Evolutionary conservation across 352 stramenopile genomes (phyloP), one percentile per base, ranked within the genome.

Genomic region (Globisporangium apiculatum): DNA sequence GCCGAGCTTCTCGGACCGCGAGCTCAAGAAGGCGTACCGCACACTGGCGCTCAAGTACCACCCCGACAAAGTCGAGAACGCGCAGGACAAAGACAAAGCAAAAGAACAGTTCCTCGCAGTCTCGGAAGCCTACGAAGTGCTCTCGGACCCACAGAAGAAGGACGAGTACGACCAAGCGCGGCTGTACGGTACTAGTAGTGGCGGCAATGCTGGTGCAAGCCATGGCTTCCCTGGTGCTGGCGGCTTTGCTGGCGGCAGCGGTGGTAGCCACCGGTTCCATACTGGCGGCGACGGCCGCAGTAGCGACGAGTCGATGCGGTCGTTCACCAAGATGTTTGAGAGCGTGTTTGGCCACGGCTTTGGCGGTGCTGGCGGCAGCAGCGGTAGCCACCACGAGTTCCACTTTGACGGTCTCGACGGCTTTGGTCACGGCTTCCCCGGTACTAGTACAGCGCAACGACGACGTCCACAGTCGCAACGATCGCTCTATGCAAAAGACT

Each of bases 41-140:
- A 94, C 89, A 57, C 65, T 97, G 48, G 87, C 89, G 54, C 73
- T 97, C 54, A 93, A 96, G 71, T 88, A 82, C 68, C 89, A 97
- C 58, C 89, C 89, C 8, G 89, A 97, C 63, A 96, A 96, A 62
- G 64, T 75, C 0, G 79, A 89, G 36, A 91, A 94, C 56, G 73
- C 76, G 6, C 71, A 86, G 41, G 85, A 94, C 49, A 87, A 95
- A 52, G 87, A 96, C 43, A 47, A 62, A 10, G 87, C 90, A n/a
- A 91, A 94, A 51, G 73, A 94, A 54, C 94, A 93, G 65, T 98
- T 98, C 62, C 89, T 97, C 24, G 79, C 96, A 53, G 87, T 97
- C 41, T 94, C 76, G 17, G 86, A 96, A 58, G 92, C 92, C 3
- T 98, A 97, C 64, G 87, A 96, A 59, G 88, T 97, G 60, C 82